Conservation (phyloP, 192 early-diverging fungal genomes). For the Coemansia sp. region DNA sequence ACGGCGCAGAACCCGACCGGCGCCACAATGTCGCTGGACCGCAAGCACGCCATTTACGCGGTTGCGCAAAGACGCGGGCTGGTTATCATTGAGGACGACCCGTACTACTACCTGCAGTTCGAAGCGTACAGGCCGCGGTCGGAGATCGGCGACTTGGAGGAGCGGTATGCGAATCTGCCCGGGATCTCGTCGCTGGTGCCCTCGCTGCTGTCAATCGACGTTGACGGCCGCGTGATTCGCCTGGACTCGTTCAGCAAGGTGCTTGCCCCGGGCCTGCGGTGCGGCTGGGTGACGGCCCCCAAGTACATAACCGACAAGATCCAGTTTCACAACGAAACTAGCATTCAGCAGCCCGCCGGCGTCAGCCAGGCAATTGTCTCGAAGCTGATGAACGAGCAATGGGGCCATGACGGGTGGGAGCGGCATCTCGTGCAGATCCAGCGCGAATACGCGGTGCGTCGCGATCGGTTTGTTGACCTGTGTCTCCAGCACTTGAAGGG, state of each 20-base stretch:
- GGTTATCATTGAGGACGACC: conserved; percentile 92
- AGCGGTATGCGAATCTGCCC: conserved; percentile 23
- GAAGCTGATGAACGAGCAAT: conserved; percentile 64
- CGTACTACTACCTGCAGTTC: conserved; percentile 90
- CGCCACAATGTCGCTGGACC: conserved; percentile 65
- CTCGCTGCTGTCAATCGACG: conserved; percentile 86
- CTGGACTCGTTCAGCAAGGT: conserved; percentile 94
- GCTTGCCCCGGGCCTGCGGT: conserved; percentile 78
- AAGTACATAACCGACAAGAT: conserved; percentile 72
- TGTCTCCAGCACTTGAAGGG: conserved; percentile 62
- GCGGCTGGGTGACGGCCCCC: conserved; percentile 75
- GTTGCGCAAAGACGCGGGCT: conserved; percentile 72
- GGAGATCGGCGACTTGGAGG: conserved; percentile 5
- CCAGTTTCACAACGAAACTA: conserved; percentile 75
- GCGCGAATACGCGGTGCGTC: conserved; percentile 67
- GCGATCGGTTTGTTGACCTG: conserved; percentile 62
- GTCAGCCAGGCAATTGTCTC: conserved; percentile 74
- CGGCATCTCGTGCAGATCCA: conserved; percentile 66
- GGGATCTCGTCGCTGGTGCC: conserved; percentile 48
- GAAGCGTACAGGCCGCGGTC: conserved; percentile 19
- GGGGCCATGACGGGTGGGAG: conserved; percentile 78
- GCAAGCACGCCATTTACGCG: conserved; percentile 74
- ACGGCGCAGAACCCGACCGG: conserved; percentile 91
- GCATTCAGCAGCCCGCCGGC: conserved; percentile 79
- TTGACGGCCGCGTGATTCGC: conserved; percentile 81